Conservation (phyloP, 768 basidiomycete species). For the Exidia glandulosa region DNA sequence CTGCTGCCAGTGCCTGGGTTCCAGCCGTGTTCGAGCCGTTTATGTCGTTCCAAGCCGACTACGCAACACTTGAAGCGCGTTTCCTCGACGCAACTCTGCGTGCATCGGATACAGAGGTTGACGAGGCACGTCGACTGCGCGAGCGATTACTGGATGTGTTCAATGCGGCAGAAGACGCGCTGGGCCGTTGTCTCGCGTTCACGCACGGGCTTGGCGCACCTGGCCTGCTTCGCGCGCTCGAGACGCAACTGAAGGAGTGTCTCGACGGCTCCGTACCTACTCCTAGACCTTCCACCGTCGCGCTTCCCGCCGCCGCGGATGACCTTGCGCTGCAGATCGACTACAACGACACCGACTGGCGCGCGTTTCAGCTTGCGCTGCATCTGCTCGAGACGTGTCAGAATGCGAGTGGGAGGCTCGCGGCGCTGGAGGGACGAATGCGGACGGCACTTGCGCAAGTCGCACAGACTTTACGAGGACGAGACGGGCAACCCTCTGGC, state of each 20-base stretch:
- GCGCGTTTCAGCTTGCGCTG: constrained; percentile 68
- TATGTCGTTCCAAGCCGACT: constrained; percentile 84
- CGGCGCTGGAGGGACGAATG: constrained; percentile 59
- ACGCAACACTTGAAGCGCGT: constrained; percentile 64
- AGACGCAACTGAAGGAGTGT: constrained; percentile 19
- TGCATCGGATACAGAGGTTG: constrained; percentile 26
- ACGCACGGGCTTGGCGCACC: constrained; percentile 82
- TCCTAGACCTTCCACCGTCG: constrained; percentile 12
- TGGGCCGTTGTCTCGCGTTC: constrained; percentile 62
- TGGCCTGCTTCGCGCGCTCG: constrained; percentile 64
- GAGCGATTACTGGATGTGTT: constrained; percentile 72
- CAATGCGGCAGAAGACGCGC: constrained; percentile 66
- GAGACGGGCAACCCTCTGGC: constrained; percentile 53
- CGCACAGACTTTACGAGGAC: constrained; percentile 44
- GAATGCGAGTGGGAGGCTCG: constrained; percentile 56
- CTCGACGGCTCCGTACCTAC: constrained; percentile 13
- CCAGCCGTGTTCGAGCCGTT: constrained; percentile 89
- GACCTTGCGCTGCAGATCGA: constrained; percentile 66
- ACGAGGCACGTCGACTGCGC: constrained; percentile 53
- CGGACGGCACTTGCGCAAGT: constrained; percentile 47
- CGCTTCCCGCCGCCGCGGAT: constrained; percentile 30
- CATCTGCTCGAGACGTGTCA: constrained; percentile 78
- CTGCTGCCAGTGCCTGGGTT: constrained; percentile 49
- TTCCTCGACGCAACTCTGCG: constrained; percentile 50
- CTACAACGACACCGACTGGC: constrained; percentile 85